A percentile compares a stretch with the other conserved stretches of the same genome.
Conservation (phyloP, 345 rosid genomes). For the Arabidopsis arenosa region DNA sequence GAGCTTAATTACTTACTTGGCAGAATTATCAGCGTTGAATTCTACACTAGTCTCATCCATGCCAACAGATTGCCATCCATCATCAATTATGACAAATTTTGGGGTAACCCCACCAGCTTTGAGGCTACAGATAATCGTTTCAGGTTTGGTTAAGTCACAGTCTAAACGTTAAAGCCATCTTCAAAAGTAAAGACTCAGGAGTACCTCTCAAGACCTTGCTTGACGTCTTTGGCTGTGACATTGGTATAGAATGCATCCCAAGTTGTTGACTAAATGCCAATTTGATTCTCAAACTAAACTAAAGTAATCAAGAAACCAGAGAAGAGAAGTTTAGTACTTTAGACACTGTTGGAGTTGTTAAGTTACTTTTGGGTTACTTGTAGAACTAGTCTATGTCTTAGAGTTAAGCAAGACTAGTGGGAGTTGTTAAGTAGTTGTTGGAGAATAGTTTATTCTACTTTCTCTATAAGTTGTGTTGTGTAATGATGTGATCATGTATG, state of each 20-base stretch:
- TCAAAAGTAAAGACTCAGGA: not conserved
- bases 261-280: no score
- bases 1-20: conserved; percentile 54
- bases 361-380: no score
- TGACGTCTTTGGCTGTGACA: conserved; percentile 58
- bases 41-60: conserved; percentile 60
- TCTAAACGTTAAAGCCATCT: not conserved
- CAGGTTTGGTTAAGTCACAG: not conserved
- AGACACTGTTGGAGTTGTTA: no score
- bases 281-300: no score
- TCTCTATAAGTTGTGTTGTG: no score
- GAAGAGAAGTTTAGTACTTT: no score
- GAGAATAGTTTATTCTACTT: no score
- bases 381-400: no score
- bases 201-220: conserved; percentile 68
- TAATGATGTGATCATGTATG: no score
- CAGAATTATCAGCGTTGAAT: conserved; percentile 59
- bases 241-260: conserved; percentile 75
- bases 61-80: conserved; percentile 76
- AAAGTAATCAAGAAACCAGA: no score
- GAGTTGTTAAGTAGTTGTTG: no score
- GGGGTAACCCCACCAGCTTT: conserved; percentile 60
- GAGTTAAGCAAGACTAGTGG: no score
- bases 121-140: conserved; percentile 44
- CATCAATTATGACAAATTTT: conserved; percentile 66